Evolutionary conservation across 345 rosid genomes (phyloP).

Genomic region (Moringa oleifera): DNA sequence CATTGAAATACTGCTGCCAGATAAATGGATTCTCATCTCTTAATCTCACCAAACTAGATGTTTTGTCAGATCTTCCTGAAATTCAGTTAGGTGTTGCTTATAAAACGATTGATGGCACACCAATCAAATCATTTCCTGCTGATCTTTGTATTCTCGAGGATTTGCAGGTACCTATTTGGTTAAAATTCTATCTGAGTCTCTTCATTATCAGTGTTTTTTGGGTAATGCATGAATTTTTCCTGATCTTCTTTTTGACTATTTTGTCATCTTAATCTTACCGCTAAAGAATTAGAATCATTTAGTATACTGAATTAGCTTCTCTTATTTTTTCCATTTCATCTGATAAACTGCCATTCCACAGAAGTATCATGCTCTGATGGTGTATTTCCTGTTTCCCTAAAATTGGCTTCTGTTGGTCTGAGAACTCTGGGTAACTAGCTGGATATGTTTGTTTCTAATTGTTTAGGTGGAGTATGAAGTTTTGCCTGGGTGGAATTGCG

Average conservation of each 20-base stretch:
- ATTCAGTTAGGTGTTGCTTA: constrained; percentile 81
- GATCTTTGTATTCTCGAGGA: constrained; percentile 84
- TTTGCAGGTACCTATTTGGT: constrained; percentile 43
- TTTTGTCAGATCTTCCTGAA: constrained; percentile 76
- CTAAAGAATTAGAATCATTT: no score
- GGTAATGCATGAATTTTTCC: no score
- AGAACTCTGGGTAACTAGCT: no score
- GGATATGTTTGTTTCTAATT: constrained; percentile 4
- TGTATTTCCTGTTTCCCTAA: no score
- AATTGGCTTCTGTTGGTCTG: no score
- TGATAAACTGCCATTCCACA: no score
- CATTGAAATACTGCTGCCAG: constrained; percentile 74
- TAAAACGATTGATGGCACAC: constrained; percentile 65
- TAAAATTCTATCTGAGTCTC: neutral
- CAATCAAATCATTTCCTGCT: constrained; percentile 71
- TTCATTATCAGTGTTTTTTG: neutral
- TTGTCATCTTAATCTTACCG: no score
- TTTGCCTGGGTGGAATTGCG: constrained; percentile 83
- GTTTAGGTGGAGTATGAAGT: constrained; percentile 86
- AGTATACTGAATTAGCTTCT: no score
- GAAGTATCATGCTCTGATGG: no score
- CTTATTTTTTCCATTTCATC: no score
- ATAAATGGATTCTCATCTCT: constrained; percentile 94
- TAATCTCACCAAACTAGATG: constrained; percentile 94
- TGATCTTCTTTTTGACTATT: no score